Percentiles rank a stretch among this genome's conserved stretches.
Conservation (phyloP, 1,284 basidiomycete species). For the Sparassis latifolia region DNA sequence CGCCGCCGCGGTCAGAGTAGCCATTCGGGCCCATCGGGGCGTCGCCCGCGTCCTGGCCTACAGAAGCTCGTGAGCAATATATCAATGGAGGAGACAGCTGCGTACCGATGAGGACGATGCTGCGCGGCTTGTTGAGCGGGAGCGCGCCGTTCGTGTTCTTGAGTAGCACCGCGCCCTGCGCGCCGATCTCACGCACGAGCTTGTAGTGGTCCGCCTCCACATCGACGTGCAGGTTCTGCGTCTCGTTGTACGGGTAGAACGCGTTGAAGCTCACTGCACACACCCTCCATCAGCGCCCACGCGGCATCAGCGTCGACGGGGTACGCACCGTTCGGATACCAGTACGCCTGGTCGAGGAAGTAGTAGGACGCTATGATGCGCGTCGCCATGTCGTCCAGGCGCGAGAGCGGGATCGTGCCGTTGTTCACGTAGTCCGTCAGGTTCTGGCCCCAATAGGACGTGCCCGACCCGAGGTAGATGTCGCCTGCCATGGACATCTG, state of each 20-base stretch:
- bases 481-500: slow-evolving; percentile 74
- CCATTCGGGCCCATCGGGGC: slow-evolving; percentile 66
- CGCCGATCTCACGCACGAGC: slow-evolving; percentile 69
- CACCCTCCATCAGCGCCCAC: not conserved
- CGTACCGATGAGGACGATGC: slow-evolving; percentile 49
- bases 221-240: slow-evolving; percentile 61
- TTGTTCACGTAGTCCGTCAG: slow-evolving; percentile 65
- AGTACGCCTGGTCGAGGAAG: slow-evolving; percentile 54
- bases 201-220: slow-evolving; percentile 72
- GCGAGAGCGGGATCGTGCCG: slow-evolving; percentile 56
- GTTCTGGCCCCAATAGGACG: slow-evolving; percentile 53
- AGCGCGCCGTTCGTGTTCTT: slow-evolving; percentile 69
- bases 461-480: slow-evolving; percentile 43
- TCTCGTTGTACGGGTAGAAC: slow-evolving; percentile 44
- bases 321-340: not conserved
- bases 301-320: not conserved
- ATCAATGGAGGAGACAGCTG: not conserved
- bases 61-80: not conserved
- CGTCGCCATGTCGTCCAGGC: slow-evolving; percentile 66
- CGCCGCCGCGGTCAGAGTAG: slow-evolving; percentile 58
- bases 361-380: slow-evolving; percentile 62
- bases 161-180: slow-evolving; percentile 72
- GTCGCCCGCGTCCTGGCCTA: slow-evolving; percentile 65
- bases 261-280: slow-evolving; percentile 48
- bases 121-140: slow-evolving; percentile 58